Base-by-base conservation (phyloP, 192 early-diverging fungal species). In the Haplosporangium gracile region DNA sequence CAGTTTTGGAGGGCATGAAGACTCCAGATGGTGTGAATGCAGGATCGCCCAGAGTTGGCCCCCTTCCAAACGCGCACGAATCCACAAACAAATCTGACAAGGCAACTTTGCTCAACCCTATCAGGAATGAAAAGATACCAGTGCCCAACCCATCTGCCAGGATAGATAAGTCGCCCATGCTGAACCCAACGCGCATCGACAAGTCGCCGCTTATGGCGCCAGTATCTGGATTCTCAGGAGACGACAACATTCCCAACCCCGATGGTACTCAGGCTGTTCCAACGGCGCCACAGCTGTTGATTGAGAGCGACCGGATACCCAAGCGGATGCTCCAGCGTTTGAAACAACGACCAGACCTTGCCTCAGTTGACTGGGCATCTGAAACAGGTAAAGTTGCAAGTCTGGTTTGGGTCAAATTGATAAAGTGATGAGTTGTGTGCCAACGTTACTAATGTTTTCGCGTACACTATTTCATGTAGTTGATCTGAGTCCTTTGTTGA, bases 271-370 rank as follows among this genome's bases (percentile, higher is more conserved):
- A 63, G 29, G 34, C 32, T 1, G 45, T 26, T 16, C 40, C 63
- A 36, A 29, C 60, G 26, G 40, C 76, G 1, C 51, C 76, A 36
- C 72, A 85, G 47, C 36, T 85, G 74, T 43, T 85, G 36, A 43
- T 86, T 20, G 84, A 86, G 13, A 76, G 74, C 22, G 84, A 86
- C 13, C 74, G 84, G 38, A 77, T 86, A 38, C 84, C 84, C 7
- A 86, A 86, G 68, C 47, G 84, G 24, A 42, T 86, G 43, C 65
- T 86, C 26, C 63, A 79, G 13, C 60, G 43, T 20, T 75, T 86
- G 24, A 86, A 86, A 22, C 22, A 39, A 18, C 69, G 75, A 45
- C 79, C 84, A 6, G 84, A 86, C 29, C 68, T 86, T 18, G 70
- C 75, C 3, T 78, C 75, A 26, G 63, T 86, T 26, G 75, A 81